Evolutionary conservation across 2,329 filamentous ascomycete species (phyloP).

Genomic region (Didymella segeticola): DNA sequence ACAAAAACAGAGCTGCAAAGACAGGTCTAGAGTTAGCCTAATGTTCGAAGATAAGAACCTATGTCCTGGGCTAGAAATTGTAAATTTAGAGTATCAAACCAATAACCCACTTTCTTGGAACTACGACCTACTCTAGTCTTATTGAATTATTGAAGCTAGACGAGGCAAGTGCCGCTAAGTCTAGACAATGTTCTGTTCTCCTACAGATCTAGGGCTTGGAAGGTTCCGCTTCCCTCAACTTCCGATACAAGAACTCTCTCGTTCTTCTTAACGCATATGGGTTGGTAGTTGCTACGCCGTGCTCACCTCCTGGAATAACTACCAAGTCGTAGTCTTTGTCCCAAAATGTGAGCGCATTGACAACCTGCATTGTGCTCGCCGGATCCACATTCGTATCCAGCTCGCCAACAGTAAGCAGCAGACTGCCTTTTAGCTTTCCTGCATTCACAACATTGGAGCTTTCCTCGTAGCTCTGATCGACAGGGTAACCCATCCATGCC

Average conservation of each 20-base stretch:
- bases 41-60: too few relatives aligned
- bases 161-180: too few relatives aligned
- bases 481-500: slow-evolving; percentile 38
- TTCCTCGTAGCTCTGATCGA: slow-evolving; percentile 33
- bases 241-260: slow-evolving; percentile 27
- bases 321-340: slow-evolving; percentile 34
- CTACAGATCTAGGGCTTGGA: slow-evolving; percentile 10
- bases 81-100: too few relatives aligned
- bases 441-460: slow-evolving; percentile 36
- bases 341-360: slow-evolving; percentile 27
- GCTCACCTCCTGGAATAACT: slow-evolving; percentile 28
- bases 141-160: too few relatives aligned
- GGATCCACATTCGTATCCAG: slow-evolving; percentile 42
- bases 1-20: too few relatives aligned
- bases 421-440: slow-evolving; percentile 22
- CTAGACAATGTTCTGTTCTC: too few relatives aligned
- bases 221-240: slow-evolving; percentile 20
- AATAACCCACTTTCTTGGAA: too few relatives aligned
- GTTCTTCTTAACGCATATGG: slow-evolving; percentile 24
- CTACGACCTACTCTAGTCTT: too few relatives aligned
- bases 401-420: slow-evolving; percentile 42
- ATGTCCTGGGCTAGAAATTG: too few relatives aligned
- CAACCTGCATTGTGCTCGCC: slow-evolving; percentile 36
- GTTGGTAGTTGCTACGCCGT: slow-evolving; percentile 20
- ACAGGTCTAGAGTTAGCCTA: too few relatives aligned